These are phyloP conservation scores for Naegleria fowleri DNA, from an alignment of 208 protist genomes.

Conservation along the genomic window DNA sequence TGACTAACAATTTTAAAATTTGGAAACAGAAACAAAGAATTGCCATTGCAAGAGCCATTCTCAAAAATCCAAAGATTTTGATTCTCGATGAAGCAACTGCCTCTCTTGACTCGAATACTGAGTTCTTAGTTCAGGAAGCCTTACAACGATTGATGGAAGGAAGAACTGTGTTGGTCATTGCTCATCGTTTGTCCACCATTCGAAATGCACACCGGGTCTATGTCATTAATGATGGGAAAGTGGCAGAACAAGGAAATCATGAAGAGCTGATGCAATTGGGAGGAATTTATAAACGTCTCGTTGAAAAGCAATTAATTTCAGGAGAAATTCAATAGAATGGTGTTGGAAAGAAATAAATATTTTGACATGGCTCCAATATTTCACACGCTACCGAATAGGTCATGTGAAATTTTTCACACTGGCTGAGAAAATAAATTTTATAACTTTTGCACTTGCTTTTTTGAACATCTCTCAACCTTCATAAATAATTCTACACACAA, in stretches of 20 bases:
- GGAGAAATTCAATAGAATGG: no score
- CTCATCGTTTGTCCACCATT: constrained; percentile 56
- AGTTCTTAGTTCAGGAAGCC: constrained; percentile 32
- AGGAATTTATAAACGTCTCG: background rate
- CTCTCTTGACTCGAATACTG: constrained; percentile 40
- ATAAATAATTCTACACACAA: background rate
- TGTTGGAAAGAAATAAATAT: no score
- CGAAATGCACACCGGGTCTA: constrained; percentile 44
- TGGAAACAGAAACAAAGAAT: constrained; percentile 77
- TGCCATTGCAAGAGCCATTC: constrained; percentile 66
- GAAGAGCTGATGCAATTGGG: background rate
- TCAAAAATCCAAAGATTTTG: constrained; percentile 40
- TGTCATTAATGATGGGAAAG: constrained; percentile 38
- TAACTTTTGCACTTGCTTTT: no score
- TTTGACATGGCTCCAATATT: no score
- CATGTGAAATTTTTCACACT: no score
- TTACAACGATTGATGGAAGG: constrained; percentile 25
- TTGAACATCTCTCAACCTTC: background rate
- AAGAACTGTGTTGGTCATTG: constrained; percentile 47
- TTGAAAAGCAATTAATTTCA: background rate
- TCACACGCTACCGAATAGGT: no score
- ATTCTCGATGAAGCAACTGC: constrained; percentile 46
- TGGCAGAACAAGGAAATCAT: constrained; percentile 35
- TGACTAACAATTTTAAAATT: no score
- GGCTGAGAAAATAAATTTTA: background rate